These are phyloP conservation scores for Fusarium sp. DNA, from an alignment of 2,329 filamentous ascomycete species.

Conservation along the genomic window DNA sequence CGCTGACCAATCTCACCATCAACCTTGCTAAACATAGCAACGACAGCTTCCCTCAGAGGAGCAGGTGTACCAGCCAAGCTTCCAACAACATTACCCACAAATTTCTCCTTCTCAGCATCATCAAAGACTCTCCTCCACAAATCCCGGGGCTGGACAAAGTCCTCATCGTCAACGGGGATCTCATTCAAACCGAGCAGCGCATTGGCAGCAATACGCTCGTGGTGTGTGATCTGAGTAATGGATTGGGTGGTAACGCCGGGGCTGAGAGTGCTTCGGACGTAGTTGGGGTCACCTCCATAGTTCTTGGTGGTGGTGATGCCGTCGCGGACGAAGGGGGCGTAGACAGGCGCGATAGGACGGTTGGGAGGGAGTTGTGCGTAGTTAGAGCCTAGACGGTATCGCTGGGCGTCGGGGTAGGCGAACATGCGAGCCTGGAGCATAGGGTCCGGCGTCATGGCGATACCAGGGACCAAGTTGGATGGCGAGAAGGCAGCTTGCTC, in stretches of 20 bases:
- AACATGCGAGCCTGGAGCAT: slow-evolving; percentile 16
- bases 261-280: slow-evolving; percentile 3
- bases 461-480: background rate
- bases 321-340: background rate
- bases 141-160: background rate
- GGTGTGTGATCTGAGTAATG: slow-evolving; percentile 2
- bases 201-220: background rate
- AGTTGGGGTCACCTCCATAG: background rate
- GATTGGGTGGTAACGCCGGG: background rate
- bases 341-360: background rate
- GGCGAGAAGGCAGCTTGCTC: slow-evolving; percentile 10
- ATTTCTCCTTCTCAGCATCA: slow-evolving; percentile 4
- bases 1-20: slow-evolving; percentile 8
- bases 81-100: background rate
- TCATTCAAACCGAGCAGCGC: slow-evolving; percentile 2
- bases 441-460: background rate
- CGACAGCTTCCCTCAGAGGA: background rate
- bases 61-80: slow-evolving; percentile 1
- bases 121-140: slow-evolving; percentile 10
- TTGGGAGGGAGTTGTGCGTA: background rate
- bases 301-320: slow-evolving; percentile 6
- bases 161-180: slow-evolving; percentile 1
- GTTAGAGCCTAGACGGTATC: slow-evolving; percentile 8
- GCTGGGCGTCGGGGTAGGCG: slow-evolving; percentile 6
- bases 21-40: slow-evolving; percentile 15